phyloP scores from a whole-genome alignment of 1,139 yeast species.

The Dujonia santamariae region DNA sequence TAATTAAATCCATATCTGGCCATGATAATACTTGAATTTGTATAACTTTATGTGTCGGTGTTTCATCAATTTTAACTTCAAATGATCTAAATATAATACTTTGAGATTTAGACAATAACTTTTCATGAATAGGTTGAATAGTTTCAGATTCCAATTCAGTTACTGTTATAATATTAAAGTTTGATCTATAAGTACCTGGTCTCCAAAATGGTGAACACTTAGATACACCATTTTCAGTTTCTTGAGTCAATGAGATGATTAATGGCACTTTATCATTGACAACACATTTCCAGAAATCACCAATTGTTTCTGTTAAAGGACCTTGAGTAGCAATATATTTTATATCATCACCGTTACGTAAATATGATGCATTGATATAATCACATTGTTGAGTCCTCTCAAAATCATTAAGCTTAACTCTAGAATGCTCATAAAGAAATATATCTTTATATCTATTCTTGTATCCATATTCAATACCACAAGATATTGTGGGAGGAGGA shows the following conservation, averaged over 20 bases:
- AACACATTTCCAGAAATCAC: constrained; percentile 80
- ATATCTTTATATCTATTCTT: constrained; percentile 81
- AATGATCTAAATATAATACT: constrained; percentile 32
- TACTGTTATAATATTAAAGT: constrained; percentile 30
- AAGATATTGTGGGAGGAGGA: constrained; percentile 26
- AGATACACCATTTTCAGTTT: constrained; percentile 48
- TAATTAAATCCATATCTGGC: constrained; percentile 51
- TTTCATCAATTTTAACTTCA: constrained; percentile 23
- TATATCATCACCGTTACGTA: constrained; percentile 15
- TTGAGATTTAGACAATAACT: no score
- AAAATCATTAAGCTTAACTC: constrained; percentile 49
- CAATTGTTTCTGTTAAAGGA: constrained; percentile 71
- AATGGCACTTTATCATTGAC: constrained; percentile 39
- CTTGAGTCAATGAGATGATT: constrained; percentile 50
- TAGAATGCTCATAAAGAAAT: constrained; percentile 75
- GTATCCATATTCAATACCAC: constrained; percentile 71
- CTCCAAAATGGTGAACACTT: constrained; percentile 59
- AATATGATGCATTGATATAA: constrained; percentile 32
- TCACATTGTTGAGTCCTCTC: constrained; percentile 20
- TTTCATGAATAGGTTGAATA: not conserved
- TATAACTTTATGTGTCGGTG: constrained; percentile 28
- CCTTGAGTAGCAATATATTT: constrained; percentile 84
- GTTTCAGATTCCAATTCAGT: constrained; percentile 18
- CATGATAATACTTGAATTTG: constrained; percentile 51
- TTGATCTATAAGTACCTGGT: constrained; percentile 42